phyloP scores from a whole-genome alignment of 139 green algal genomes.

The Picochlorum sp. region DNA sequence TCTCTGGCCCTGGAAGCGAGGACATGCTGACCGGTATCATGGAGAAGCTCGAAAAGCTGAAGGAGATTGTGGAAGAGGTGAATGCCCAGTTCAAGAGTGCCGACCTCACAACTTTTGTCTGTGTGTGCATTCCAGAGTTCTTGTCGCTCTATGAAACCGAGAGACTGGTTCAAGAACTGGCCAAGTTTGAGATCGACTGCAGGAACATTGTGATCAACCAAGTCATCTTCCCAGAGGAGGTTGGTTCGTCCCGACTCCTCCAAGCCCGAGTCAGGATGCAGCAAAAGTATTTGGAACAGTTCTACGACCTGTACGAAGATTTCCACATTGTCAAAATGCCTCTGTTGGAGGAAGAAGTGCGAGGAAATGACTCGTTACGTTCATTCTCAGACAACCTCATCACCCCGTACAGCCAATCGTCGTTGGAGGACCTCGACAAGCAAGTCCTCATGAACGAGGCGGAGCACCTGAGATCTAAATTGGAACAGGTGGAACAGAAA shows the following conservation, averaged over 20 bases:
- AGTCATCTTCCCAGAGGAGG: slow-evolving; percentile 72
- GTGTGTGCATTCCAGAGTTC: slow-evolving; percentile 98
- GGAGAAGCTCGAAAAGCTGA: slow-evolving; percentile 61
- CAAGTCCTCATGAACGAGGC: slow-evolving; percentile 1
- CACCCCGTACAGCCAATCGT: slow-evolving; percentile 30
- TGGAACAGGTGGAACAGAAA: neutral
- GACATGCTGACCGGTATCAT: slow-evolving; percentile 40
- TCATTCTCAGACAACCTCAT: slow-evolving; percentile 61
- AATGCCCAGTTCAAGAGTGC: slow-evolving; percentile 90
- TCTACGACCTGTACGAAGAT: slow-evolving; percentile 94
- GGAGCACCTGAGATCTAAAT: neutral
- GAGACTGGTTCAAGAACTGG: slow-evolving; percentile 91
- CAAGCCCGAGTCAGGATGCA: slow-evolving; percentile 85
- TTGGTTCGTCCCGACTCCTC: slow-evolving; percentile 52
- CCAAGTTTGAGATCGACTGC: slow-evolving; percentile 91
- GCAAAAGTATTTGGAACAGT: slow-evolving; percentile 83
- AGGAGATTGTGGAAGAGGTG: slow-evolving; percentile 60
- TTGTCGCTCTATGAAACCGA: slow-evolving; percentile 96
- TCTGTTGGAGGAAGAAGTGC: slow-evolving; percentile 85
- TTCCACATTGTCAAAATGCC: slow-evolving; percentile 81
- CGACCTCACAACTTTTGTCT: slow-evolving; percentile 94
- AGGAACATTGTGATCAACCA: slow-evolving; percentile 98
- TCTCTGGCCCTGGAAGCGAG: slow-evolving; percentile 27
- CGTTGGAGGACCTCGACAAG: neutral
- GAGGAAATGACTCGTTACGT: slow-evolving; percentile 52